Percentiles rank a stretch among this genome's conserved stretches.
These are phyloP conservation scores for Sechiopsis laciniata DNA, from an alignment of 306 rosid species.

Conservation along the genomic window DNA sequence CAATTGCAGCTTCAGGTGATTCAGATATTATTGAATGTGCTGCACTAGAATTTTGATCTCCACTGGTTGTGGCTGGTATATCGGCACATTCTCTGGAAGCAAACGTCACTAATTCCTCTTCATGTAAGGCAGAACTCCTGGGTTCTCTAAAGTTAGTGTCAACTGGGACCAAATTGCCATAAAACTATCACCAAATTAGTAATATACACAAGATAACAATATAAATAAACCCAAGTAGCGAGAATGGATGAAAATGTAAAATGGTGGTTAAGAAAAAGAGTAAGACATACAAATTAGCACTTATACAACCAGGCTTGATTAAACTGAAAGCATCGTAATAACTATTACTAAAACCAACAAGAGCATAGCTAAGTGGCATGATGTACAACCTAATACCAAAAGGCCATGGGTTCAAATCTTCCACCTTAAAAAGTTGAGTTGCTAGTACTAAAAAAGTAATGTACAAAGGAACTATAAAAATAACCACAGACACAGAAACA, in stretches of 20 bases:
- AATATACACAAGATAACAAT: not conserved
- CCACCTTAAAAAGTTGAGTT: too few species aligned
- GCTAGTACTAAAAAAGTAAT: not conserved
- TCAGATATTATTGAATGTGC: slow-evolving; percentile 30
- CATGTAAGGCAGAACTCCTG: slow-evolving; percentile 29
- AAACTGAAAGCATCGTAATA: not conserved
- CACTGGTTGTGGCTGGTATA: slow-evolving; percentile 31
- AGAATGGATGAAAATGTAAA: slow-evolving; percentile 3
- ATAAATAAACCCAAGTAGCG: not conserved
- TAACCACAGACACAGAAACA: not conserved
- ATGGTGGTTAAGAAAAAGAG: not conserved
- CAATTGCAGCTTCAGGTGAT: slow-evolving; percentile 34
- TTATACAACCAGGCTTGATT: not conserved
- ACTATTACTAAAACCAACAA: not conserved
- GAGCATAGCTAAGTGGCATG: too few species aligned
- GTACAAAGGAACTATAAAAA: not conserved
- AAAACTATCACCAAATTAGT: not conserved
- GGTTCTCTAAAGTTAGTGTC: slow-evolving; percentile 42
- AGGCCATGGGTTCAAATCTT: too few species aligned
- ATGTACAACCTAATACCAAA: too few species aligned
- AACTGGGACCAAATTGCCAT: slow-evolving; percentile 38
- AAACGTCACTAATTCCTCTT: slow-evolving; percentile 37
- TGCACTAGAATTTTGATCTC: slow-evolving; percentile 33
- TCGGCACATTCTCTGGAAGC: slow-evolving; percentile 35
- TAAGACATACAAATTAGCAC: not conserved